Base-by-base conservation (phyloP, 352 stramenopile species). In the Phytophthora lateralis region DNA sequence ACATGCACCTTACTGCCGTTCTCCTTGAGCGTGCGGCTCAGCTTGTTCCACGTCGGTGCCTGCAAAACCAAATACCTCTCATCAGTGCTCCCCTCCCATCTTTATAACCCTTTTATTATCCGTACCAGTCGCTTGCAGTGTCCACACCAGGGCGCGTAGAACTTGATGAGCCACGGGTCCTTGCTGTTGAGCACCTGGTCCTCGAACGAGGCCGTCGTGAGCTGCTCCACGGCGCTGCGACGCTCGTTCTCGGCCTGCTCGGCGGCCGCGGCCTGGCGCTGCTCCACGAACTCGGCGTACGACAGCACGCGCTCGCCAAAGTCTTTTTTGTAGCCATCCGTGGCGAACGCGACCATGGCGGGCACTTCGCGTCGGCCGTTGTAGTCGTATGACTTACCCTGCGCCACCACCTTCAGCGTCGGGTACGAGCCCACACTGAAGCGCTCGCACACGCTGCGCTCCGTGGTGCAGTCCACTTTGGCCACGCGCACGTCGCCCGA, bases 351-450 rank as follows among this genome's bases (percentile, higher is more conserved):
- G 10, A 78, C 64, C 61, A 95, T 82, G 45, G 71, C 57, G 11
- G 76, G 42, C 39, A 75, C 71, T 27, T 92, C 82, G 26, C 86
- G 86, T 37, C 71, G 64, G 38, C 80, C 79, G 10, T 75, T 69
- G 66, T 93, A 95, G 60, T 93, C 86, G 68, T 84, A 92, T 17
- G 75, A 88, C 34, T 75, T 75, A 34, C 80, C 80, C 18, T n/a
- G 41, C 7, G 73, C 41, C 42, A 95, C 70, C 18, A 91, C 80
- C 67, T 93, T 93, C 41, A 95, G 69, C 32, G 86, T 93, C 39
- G 86, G 86, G 66, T 95, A 95, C 27, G 82, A 92, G 50, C 82
- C 73, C 46, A 95, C 81, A 30, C 82, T 72, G 55, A 95, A 90
- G 66, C 86, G 86, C 56, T 90, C 84, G 61, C 86, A 95, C 41